Percentiles rank a stretch among this genome's conserved stretches.
Evolutionary conservation across 768 basidiomycete genomes (phyloP).

Genomic region (Sistotremastrum suecicum): DNA sequence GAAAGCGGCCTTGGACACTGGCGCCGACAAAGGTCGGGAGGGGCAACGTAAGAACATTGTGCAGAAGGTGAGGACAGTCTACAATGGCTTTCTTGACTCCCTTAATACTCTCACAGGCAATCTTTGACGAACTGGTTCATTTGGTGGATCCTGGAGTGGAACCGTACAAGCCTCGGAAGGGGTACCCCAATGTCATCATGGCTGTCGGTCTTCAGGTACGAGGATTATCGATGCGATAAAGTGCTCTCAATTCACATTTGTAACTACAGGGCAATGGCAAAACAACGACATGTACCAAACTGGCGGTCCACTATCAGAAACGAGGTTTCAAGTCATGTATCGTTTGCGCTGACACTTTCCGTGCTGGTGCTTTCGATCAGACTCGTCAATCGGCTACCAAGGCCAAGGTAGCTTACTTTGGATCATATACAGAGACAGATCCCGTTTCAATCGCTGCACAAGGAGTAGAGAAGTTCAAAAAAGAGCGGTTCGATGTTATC

Average conservation of each 20-base stretch:
- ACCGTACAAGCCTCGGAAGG: conserved; percentile 94
- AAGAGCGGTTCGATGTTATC: conserved; percentile 96
- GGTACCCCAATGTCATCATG: conserved; percentile 90
- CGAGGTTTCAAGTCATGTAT: conserved; percentile 95
- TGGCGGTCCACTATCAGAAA: conserved; percentile 94
- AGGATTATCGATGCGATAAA: conserved; percentile 2
- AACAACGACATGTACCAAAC: conserved; percentile 97
- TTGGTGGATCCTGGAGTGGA: conserved; percentile 93
- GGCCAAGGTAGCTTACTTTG: conserved; percentile 98
- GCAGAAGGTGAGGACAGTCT: conserved; percentile 54
- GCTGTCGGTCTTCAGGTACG: conserved; percentile 87
- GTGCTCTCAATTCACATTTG: neutral
- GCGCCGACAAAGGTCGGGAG: conserved; percentile 61
- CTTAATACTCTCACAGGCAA: conserved; percentile 39
- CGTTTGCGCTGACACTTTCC: conserved; percentile 98
- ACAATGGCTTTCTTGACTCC: neutral
- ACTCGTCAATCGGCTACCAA: conserved; percentile 97
- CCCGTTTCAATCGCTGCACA: conserved; percentile 90
- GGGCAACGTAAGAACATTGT: conserved; percentile 74
- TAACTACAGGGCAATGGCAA: conserved; percentile 79
- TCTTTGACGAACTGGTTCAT: conserved; percentile 92
- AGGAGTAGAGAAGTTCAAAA: conserved; percentile 94
- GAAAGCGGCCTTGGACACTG: conserved; percentile 60
- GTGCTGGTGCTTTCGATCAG: conserved; percentile 98
- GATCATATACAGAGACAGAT: conserved; percentile 97